These are phyloP conservation scores for Catharanthus roseus DNA, from an alignment of 257 asterid genomes.

Conservation along the genomic window DNA sequence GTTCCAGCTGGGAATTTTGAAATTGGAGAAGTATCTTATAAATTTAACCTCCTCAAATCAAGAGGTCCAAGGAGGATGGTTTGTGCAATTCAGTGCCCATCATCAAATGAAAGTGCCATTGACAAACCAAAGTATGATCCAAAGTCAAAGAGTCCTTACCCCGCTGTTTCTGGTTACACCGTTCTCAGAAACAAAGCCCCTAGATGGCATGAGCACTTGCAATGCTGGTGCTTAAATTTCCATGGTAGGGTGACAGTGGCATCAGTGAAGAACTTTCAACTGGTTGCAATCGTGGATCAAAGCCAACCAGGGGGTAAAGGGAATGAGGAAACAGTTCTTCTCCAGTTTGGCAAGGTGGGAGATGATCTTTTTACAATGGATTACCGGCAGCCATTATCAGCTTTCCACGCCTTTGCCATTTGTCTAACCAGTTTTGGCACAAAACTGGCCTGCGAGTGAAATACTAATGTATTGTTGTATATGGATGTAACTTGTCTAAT, in stretches of 20 bases:
- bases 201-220: slow-evolving; percentile 88
- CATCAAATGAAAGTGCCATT: slow-evolving; percentile 22
- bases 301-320: slow-evolving; percentile 79
- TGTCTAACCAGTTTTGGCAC: slow-evolving; percentile 92
- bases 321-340: slow-evolving; percentile 74
- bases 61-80: slow-evolving; percentile 95
- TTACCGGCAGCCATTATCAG: slow-evolving; percentile 79
- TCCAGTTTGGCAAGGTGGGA: slow-evolving; percentile 86
- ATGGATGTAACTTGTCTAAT: neutral
- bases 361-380: slow-evolving; percentile 85
- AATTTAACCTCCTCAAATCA: slow-evolving; percentile 84
- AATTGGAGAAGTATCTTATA: slow-evolving; percentile 73
- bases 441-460: slow-evolving; percentile 72
- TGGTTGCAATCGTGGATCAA: slow-evolving; percentile 67
- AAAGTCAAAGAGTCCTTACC: slow-evolving; percentile 26
- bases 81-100: slow-evolving; percentile 51
- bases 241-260: slow-evolving; percentile 96
- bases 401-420: slow-evolving; percentile 92
- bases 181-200: slow-evolving; percentile 83
- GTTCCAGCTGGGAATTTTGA: slow-evolving; percentile 79
- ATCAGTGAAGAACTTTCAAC: slow-evolving; percentile 86
- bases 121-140: slow-evolving; percentile 24
- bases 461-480: neutral
- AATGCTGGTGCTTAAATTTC: slow-evolving; percentile 97
- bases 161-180: slow-evolving; percentile 27